Percentiles rank a stretch among this genome's conserved stretches.
Evolutionary conservation across 2,329 filamentous ascomycete genomes (phyloP).

Genomic region (Golovinomyces cichoracearum): DNA sequence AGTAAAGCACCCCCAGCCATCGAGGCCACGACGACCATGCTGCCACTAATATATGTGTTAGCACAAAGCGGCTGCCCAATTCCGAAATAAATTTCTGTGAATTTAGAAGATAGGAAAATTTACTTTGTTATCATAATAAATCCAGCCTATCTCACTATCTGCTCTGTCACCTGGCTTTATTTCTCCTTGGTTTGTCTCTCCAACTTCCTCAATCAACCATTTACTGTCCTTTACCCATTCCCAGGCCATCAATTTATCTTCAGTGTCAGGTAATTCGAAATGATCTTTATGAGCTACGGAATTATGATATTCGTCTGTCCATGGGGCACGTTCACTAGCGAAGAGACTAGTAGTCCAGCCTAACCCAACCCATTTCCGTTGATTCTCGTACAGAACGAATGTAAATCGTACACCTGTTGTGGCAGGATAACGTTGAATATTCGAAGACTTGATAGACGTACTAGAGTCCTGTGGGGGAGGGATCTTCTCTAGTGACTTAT

Average conservation of each 20-base stretch:
- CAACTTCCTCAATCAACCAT: conserved; percentile 63
- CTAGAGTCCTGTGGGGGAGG: neutral
- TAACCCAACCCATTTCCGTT: conserved; percentile 77
- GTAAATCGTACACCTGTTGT: conserved; percentile 79
- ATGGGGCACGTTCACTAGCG: conserved; percentile 65
- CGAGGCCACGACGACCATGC: conserved; percentile 54
- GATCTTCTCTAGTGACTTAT: conserved; percentile 4
- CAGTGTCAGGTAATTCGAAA: conserved; percentile 41
- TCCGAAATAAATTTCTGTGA: neutral
- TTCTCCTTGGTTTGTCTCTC: conserved; percentile 24
- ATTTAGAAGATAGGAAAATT: conserved; percentile 4
- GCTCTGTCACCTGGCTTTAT: conserved; percentile 16
- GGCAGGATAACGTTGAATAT: conserved; percentile 12
- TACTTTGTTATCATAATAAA: conserved; percentile 95
- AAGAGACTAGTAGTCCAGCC: conserved; percentile 87
- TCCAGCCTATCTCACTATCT: conserved; percentile 49
- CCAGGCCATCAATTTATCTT: conserved; percentile 37
- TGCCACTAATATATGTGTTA: conserved; percentile 39
- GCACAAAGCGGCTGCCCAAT: neutral
- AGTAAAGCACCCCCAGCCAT: conserved; percentile 89
- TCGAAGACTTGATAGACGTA: neutral
- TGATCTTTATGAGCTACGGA: conserved; percentile 47
- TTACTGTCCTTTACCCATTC: conserved; percentile 64
- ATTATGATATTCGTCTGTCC: conserved; percentile 93
- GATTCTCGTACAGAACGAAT: conserved; percentile 89